Conservation (phyloP, 345 rosid species). For the Raphanus raphanistrum region DNA sequence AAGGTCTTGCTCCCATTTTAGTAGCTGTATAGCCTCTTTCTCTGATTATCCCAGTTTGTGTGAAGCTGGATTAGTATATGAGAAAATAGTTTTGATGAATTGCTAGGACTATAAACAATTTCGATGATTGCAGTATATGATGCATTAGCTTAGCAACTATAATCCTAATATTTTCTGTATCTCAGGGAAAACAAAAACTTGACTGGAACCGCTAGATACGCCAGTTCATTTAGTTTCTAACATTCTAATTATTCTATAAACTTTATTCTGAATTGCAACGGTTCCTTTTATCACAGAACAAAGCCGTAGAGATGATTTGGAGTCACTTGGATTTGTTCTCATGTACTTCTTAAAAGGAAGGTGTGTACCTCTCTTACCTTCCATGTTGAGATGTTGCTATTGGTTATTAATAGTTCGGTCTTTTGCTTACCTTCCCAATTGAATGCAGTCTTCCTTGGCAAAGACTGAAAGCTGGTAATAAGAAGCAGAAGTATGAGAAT, state of each 20-base stretch:
- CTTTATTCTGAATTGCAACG: neutral
- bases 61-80: neutral
- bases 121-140: neutral
- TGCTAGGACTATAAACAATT: neutral
- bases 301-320: conserved; percentile 97
- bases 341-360: conserved; percentile 94
- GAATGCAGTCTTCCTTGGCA: conserved; percentile 89
- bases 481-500: conserved; percentile 89
- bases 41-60: neutral
- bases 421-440: conserved; percentile 22
- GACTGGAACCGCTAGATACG: conserved; percentile 86
- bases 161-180: conserved; percentile 6
- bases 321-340: conserved; percentile 89
- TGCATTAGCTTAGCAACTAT: neutral
- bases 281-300: conserved; percentile 55
- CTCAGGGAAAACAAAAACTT: conserved; percentile 90
- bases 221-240: conserved; percentile 6
- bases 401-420: neutral
- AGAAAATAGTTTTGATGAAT: neutral
- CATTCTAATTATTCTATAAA: neutral
- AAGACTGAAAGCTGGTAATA: conserved; percentile 86
- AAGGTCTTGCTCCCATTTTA: neutral
- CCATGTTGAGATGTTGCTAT: neutral
- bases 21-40: neutral
- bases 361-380: conserved; percentile 38